phyloP scores from a whole-genome alignment of 2,329 filamentous ascomycete species.

The Penicillium decumbens region DNA sequence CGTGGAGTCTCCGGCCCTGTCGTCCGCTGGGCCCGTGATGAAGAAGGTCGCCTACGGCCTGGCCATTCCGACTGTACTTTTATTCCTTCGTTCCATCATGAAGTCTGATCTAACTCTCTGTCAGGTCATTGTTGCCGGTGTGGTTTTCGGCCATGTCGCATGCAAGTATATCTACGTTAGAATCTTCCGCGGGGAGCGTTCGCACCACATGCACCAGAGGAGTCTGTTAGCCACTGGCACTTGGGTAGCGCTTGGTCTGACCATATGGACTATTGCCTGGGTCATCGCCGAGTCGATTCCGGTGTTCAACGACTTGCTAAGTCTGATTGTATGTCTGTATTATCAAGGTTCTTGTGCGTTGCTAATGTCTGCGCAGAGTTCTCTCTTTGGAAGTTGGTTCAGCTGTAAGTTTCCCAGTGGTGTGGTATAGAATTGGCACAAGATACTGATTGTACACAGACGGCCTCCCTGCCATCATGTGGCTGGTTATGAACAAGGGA shows the following conservation, averaged over 20 bases:
- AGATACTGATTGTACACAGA: background rate
- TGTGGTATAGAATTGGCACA: too few species aligned
- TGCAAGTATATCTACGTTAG: slow-evolving; percentile 61
- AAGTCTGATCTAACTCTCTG: slow-evolving; percentile 27
- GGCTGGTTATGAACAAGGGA: slow-evolving; percentile 47
- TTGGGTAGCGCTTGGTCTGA: slow-evolving; percentile 55
- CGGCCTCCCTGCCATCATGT: slow-evolving; percentile 39
- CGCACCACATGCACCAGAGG: slow-evolving; percentile 49
- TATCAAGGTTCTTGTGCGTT: background rate
- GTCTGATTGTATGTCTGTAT: slow-evolving; percentile 46
- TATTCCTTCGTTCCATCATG: too few species aligned
- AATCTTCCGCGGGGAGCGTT: slow-evolving; percentile 51
- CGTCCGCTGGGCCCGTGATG: slow-evolving; percentile 54
- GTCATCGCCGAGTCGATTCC: slow-evolving; percentile 65
- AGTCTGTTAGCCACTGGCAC: slow-evolving; percentile 48
- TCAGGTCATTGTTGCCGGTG: slow-evolving; percentile 52
- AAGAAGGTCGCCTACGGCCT: slow-evolving; percentile 62
- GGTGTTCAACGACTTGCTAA: slow-evolving; percentile 61
- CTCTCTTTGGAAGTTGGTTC: slow-evolving; percentile 63
- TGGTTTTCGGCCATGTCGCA: slow-evolving; percentile 63
- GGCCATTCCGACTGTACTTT: slow-evolving; percentile 55
- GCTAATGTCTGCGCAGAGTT: slow-evolving; percentile 30
- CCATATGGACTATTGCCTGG: slow-evolving; percentile 57
- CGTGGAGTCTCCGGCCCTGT: slow-evolving; percentile 61
- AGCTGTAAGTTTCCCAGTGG: slow-evolving; percentile 33